Evolutionary conservation across 305 asterid species (phyloP).

Genomic region (Euphrasia arctica): DNA sequence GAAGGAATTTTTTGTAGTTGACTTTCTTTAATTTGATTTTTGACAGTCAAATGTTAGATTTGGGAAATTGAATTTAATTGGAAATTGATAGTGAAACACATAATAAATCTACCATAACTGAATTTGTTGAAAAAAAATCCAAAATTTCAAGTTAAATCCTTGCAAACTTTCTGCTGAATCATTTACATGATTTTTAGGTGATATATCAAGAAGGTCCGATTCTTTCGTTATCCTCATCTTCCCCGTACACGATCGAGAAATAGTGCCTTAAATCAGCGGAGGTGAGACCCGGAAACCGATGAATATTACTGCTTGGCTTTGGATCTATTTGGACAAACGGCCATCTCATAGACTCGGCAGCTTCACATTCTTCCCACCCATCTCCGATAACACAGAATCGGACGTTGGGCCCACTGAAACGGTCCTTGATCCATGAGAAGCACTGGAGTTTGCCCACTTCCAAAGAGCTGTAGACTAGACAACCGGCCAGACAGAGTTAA

Average conservation of each 20-base stretch:
- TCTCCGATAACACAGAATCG: slow-evolving; percentile 84
- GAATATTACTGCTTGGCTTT: slow-evolving; percentile 45
- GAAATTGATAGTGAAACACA: too few relatives aligned
- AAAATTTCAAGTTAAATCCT: too few relatives aligned
- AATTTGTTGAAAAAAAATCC: too few relatives aligned
- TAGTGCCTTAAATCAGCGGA: slow-evolving; percentile 56
- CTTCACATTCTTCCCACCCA: slow-evolving; percentile 95
- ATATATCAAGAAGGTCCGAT: background rate
- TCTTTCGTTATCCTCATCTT: slow-evolving; percentile 36
- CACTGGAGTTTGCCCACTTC: slow-evolving; percentile 89
- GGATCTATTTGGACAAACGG: slow-evolving; percentile 83
- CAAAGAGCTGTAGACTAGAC: slow-evolving; percentile 84
- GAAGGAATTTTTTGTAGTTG: background rate
- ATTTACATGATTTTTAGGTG: background rate
- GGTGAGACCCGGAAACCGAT: slow-evolving; percentile 91
- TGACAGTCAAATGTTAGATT: too few relatives aligned
- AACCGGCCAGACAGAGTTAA: slow-evolving; percentile 6
- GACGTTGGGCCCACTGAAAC: slow-evolving; percentile 55
- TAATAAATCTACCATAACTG: too few relatives aligned
- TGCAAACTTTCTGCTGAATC: too few relatives aligned
- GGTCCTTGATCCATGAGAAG: slow-evolving; percentile 74
- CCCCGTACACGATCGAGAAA: slow-evolving; percentile 62
- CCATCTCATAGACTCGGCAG: slow-evolving; percentile 85
- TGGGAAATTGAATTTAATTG: too few relatives aligned
- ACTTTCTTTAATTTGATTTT: background rate